Conservation (phyloP, 1,284 basidiomycete genomes). For the Sanghuangporus weigelae region DNA sequence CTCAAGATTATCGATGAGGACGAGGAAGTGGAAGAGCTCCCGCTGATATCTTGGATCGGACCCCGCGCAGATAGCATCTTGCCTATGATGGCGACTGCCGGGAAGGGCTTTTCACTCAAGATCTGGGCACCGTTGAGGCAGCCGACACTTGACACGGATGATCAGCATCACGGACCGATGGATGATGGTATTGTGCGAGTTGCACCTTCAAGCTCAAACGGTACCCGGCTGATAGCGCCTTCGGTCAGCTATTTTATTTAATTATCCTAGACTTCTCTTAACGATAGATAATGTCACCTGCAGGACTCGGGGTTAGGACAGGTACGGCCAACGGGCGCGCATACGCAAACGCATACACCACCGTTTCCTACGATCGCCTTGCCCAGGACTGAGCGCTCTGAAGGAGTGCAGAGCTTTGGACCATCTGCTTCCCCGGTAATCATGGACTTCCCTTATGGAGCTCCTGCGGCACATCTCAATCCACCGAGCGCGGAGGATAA, state of each 20-base stretch:
- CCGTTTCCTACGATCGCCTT: background rate
- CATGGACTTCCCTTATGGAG: background rate
- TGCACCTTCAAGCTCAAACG: background rate
- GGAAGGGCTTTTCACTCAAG: slow-evolving; percentile 5
- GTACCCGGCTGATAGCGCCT: background rate
- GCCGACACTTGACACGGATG: background rate
- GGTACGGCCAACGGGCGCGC: background rate
- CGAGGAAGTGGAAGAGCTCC: slow-evolving; percentile 9
- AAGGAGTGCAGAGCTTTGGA: no score
- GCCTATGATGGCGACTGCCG: slow-evolving; percentile 15
- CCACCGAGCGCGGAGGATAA: background rate
- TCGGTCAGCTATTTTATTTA: background rate
- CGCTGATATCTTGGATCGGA: slow-evolving; percentile 5
- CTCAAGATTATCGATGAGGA: background rate
- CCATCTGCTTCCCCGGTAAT: background rate
- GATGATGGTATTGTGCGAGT: background rate
- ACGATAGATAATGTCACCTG: background rate
- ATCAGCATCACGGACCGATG: background rate
- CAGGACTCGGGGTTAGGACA: background rate
- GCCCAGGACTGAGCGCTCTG: background rate
- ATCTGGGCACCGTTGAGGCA: slow-evolving; percentile 9
- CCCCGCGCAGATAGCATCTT: background rate
- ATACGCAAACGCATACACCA: background rate
- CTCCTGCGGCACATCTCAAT: background rate
- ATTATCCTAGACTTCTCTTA: background rate